Evolutionary conservation across 176 grass and related monocot genomes (phyloP).

Genomic region (Zea luxurians): DNA sequence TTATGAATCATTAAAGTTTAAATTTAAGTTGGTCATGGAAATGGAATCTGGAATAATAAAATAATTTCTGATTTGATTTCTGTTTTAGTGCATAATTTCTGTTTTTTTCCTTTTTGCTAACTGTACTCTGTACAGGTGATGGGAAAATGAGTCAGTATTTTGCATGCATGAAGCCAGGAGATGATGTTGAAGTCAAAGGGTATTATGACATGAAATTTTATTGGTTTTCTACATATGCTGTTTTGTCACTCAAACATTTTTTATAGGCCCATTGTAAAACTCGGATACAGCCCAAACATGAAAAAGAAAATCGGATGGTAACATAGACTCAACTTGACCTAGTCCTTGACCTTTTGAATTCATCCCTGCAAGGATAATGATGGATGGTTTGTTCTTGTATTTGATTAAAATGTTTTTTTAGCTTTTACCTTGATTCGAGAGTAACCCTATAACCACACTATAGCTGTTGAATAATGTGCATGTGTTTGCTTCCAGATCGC

Average conservation of each 20-base stretch:
- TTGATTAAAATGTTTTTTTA: not conserved
- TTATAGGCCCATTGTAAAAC: conserved; percentile 90
- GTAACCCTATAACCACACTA: not conserved
- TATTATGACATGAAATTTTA: conserved; percentile 36
- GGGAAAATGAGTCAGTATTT: conserved; percentile 98
- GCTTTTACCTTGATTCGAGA: not conserved
- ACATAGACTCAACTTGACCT: conserved; percentile 17
- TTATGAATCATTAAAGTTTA: not conserved
- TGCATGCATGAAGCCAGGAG: conserved; percentile 81
- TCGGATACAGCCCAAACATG: conserved; percentile 97
- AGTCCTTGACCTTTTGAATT: conserved; percentile 8
- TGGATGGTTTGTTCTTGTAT: not conserved
- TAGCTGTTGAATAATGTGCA: conserved; percentile 19
- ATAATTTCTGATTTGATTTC: conserved; percentile 25
- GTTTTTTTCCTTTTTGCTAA: conserved; percentile 12
- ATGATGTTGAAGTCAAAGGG: conserved; percentile 96
- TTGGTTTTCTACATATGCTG: not conserved
- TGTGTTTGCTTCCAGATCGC: conserved; percentile 61
- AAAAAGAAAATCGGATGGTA: conserved; percentile 99
- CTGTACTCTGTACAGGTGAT: conserved; percentile 58
- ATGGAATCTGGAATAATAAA: not conserved
- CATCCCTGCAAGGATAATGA: conserved; percentile 5
- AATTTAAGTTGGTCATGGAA: not conserved
- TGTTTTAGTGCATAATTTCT: not conserved
- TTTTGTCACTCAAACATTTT: conserved; percentile 26